Evolutionary conservation across 1,284 basidiomycete genomes (phyloP).

Genomic region (Ganoderma lucidum): DNA sequence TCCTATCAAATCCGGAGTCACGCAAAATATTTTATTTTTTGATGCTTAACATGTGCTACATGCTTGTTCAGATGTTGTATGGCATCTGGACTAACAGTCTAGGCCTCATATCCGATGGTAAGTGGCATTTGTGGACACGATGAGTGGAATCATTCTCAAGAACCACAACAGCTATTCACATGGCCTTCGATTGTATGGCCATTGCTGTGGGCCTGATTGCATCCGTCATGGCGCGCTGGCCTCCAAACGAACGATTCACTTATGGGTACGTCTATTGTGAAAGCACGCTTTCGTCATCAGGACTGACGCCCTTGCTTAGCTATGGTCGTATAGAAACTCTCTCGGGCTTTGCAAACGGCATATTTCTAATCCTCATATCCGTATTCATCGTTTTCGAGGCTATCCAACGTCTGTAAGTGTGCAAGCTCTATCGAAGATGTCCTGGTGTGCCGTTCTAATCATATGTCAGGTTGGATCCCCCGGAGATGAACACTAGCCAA

Average conservation of each 20-base stretch:
- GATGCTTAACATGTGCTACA: constrained; percentile 93
- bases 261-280: constrained; percentile 75
- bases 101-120: constrained; percentile 96
- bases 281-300: not conserved
- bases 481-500: constrained; percentile 98
- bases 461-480: constrained; percentile 81
- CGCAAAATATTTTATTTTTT: constrained; percentile 98
- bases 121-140: constrained; percentile 36
- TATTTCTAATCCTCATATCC: constrained; percentile 96
- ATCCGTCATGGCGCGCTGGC: constrained; percentile 98
- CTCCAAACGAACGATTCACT: constrained; percentile 93
- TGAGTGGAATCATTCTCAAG: not conserved
- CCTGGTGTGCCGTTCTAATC: constrained; percentile 1
- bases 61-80: constrained; percentile 95
- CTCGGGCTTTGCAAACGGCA: constrained; percentile 97
- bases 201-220: constrained; percentile 96
- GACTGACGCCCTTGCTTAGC: constrained; percentile 47
- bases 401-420: constrained; percentile 87
- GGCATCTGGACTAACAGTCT: constrained; percentile 98
- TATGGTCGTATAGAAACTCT: constrained; percentile 99
- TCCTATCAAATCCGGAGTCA: constrained; percentile 91
- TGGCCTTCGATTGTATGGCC: constrained; percentile 99
- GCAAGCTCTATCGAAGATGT: not conserved
- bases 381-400: constrained; percentile 99
- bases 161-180: constrained; percentile 85